phyloP scores from a whole-genome alignment of 106 monocot genomes.

The Allium fistulosum region DNA sequence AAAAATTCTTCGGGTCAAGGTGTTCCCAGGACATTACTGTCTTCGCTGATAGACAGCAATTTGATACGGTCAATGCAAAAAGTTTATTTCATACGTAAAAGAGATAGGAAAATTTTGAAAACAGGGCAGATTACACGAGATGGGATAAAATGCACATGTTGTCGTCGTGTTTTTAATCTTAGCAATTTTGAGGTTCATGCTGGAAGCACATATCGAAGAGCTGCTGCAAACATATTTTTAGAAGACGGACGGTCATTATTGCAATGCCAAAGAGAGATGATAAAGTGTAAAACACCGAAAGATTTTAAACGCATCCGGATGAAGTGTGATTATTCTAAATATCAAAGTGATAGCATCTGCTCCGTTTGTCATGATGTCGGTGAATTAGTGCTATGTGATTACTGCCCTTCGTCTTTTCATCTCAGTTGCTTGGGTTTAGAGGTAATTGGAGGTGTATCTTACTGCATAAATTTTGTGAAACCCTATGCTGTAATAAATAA shows the following conservation, averaged over 20 bases:
- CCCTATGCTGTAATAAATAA: too few species aligned
- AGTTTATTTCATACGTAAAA: conserved; percentile 36
- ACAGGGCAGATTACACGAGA: conserved; percentile 42
- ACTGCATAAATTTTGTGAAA: background rate
- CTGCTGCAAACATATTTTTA: conserved; percentile 48
- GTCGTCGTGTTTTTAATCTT: conserved; percentile 30
- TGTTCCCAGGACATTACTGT: conserved; percentile 36
- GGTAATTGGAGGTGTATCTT: conserved; percentile 19
- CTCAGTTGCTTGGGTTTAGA: conserved; percentile 42
- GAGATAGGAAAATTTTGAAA: conserved; percentile 24
- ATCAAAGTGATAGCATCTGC: conserved; percentile 45
- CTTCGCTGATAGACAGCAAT: conserved; percentile 51
- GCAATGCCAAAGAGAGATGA: conserved; percentile 41
- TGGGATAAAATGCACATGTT: conserved; percentile 71
- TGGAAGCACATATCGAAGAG: conserved; percentile 28
- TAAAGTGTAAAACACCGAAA: conserved; percentile 15
- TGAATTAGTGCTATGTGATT: conserved; percentile 48
- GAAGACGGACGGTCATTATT: conserved; percentile 55
- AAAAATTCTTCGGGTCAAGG: conserved; percentile 1
- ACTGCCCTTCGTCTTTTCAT: conserved; percentile 71
- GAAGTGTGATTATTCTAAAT: conserved; percentile 28
- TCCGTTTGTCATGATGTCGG: conserved; percentile 74
- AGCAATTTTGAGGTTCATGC: conserved; percentile 55
- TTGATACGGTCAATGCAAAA: conserved; percentile 43
- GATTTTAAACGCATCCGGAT: conserved; percentile 17